Evolutionary conservation across 2,329 filamentous ascomycete genomes (phyloP).

Genomic region (Monilinia polystroma): DNA sequence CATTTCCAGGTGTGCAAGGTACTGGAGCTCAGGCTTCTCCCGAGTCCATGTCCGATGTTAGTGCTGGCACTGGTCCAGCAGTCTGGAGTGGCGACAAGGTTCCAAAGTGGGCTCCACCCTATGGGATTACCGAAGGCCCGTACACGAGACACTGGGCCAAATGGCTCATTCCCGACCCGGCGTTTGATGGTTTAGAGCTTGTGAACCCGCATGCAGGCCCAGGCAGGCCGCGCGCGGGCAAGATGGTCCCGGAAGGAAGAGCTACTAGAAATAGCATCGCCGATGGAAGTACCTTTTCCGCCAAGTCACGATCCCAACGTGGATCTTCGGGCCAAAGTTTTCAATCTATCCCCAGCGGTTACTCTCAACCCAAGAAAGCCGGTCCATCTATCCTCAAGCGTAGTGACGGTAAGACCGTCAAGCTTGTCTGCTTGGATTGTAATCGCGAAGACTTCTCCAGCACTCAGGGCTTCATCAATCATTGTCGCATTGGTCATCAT

Average conservation of each 20-base stretch:
- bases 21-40: conserved; percentile 47
- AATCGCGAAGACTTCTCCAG: conserved; percentile 89
- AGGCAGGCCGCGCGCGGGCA: conserved; percentile 39
- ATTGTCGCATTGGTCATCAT: conserved; percentile 93
- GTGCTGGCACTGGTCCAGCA: conserved; percentile 70
- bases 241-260: conserved; percentile 63
- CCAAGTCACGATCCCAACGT: conserved; percentile 57
- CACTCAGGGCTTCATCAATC: conserved; percentile 98
- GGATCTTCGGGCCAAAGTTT: conserved; percentile 61
- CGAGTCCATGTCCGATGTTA: conserved; percentile 67
- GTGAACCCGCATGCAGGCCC: conserved; percentile 42
- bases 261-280: conserved; percentile 74
- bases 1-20: conserved; percentile 72
- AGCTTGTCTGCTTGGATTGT: conserved; percentile 87
- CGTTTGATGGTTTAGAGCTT: conserved; percentile 69
- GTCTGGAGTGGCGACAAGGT: conserved; percentile 62
- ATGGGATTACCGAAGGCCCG: conserved; percentile 87
- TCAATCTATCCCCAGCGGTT: conserved; percentile 67
- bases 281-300: conserved; percentile 47
- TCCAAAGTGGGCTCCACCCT: conserved; percentile 79
- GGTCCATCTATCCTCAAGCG: conserved; percentile 83
- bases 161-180: conserved; percentile 88
- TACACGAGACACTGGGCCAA: conserved; percentile 93
- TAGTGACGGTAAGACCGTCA: conserved; percentile 81
- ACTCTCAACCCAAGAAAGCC: conserved; percentile 72